Percentiles rank a stretch among this genome's conserved stretches.
Evolutionary conservation across 140 eudicot species (phyloP).

Genomic region (Anethum foeniculum): DNA sequence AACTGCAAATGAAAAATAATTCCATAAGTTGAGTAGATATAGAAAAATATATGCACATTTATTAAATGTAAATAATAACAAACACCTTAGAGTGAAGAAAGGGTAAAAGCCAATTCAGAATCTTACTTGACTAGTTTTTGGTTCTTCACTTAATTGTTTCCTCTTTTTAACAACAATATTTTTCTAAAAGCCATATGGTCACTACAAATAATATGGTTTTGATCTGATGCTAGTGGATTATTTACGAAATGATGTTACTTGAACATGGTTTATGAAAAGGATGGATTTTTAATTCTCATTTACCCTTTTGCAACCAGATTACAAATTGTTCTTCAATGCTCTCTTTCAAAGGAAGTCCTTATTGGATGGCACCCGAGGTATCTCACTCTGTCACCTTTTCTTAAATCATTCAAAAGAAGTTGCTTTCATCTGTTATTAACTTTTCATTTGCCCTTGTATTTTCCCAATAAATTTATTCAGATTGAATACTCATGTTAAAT

Average conservation of each 20-base stretch:
- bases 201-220: not conserved
- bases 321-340: constrained; percentile 68
- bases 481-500: constrained; percentile 6
- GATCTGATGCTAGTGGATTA: not conserved
- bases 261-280: not conserved
- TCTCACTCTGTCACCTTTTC: constrained; percentile 9
- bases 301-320: constrained; percentile 38
- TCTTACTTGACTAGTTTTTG: not conserved
- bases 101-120: not conserved
- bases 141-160: not conserved
- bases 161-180: not conserved
- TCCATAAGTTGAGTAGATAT: not conserved
- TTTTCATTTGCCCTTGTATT: not conserved
- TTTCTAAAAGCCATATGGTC: not conserved
- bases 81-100: not conserved
- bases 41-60: not conserved
- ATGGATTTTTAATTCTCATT: constrained; percentile 13
- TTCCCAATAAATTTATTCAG: not conserved
- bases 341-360: constrained; percentile 98
- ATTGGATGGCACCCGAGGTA: constrained; percentile 99
- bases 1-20: not conserved
- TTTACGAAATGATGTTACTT: not conserved
- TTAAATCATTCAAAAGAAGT: not conserved
- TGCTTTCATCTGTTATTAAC: not conserved
- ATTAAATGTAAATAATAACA: not conserved